Evolutionary conservation across 2,329 filamentous ascomycete species (phyloP).

Genomic region (Talaromyces rugulosus): DNA sequence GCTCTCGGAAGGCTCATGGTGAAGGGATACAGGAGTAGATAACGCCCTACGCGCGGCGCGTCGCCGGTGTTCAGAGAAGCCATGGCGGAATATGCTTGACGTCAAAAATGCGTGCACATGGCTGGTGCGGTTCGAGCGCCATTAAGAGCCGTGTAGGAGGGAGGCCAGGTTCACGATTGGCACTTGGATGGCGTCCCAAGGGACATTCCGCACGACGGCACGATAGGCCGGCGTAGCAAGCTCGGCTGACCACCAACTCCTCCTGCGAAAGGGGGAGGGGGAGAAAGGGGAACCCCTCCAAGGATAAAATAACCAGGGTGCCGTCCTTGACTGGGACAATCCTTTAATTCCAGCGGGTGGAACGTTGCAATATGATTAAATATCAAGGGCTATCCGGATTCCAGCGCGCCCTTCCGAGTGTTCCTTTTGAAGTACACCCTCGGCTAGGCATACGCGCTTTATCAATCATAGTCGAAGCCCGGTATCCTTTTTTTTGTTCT

Average conservation of each 20-base stretch:
- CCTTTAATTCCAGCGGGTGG: background rate
- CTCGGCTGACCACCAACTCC: constrained; percentile 13
- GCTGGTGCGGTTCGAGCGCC: constrained; percentile 19
- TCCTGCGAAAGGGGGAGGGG: constrained; percentile 12
- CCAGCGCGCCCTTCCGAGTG: constrained; percentile 48
- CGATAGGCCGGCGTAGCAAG: constrained; percentile 13
- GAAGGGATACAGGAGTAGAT: constrained; percentile 24
- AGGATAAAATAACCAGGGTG: constrained; percentile 4
- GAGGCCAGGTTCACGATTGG: constrained; percentile 27
- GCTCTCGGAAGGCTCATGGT: constrained; percentile 12
- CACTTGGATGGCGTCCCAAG: constrained; percentile 30
- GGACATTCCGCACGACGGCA: constrained; percentile 19
- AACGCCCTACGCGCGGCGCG: constrained; percentile 29
- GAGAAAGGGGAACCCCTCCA: constrained; percentile 18
- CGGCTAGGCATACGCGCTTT: constrained; percentile 42
- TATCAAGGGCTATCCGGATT: constrained; percentile 39
- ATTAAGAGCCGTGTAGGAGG: constrained; percentile 15
- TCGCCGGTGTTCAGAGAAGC: constrained; percentile 29
- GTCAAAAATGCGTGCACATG: constrained; percentile 33
- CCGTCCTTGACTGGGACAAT: constrained; percentile 14
- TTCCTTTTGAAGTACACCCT: constrained; percentile 41
- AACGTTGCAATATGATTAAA: constrained; percentile 16
- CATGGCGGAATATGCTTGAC: constrained; percentile 37
- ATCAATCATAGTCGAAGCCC: constrained; percentile 31
- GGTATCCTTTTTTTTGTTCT: background rate